phyloP scores from a whole-genome alignment of 1,284 basidiomycete genomes.

The Volvariella volvacea region DNA sequence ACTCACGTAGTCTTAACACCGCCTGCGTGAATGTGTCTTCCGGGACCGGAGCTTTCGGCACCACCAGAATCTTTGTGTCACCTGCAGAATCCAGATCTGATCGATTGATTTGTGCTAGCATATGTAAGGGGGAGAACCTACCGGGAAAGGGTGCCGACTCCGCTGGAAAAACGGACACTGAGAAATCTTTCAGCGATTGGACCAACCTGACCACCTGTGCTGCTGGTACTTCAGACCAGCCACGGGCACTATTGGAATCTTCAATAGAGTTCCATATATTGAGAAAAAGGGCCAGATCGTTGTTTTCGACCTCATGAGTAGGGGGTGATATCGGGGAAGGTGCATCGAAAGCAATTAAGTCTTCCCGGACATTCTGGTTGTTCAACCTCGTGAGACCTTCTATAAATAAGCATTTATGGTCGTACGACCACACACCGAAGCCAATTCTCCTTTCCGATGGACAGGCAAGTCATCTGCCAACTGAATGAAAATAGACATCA shows the following conservation, averaged over 20 bases:
- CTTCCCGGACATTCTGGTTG: conserved; percentile 35
- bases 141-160: conserved; percentile 57
- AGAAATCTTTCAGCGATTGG: conserved; percentile 37
- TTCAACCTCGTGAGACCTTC: conserved; percentile 1
- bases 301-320: conserved; percentile 11
- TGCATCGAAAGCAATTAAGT: conserved; percentile 66
- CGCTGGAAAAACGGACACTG: conserved; percentile 41
- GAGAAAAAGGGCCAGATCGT: conserved; percentile 34
- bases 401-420: conserved; percentile 8
- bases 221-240: conserved; percentile 57
- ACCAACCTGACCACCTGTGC: conserved; percentile 45
- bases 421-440: conserved; percentile 1
- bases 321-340: conserved; percentile 48
- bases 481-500: too few relatives aligned
- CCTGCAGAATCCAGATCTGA: conserved; percentile 29
- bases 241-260: conserved; percentile 39
- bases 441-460: too few relatives aligned
- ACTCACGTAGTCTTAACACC: conserved; percentile 52
- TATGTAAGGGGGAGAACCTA: conserved; percentile 15
- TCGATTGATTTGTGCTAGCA: conserved; percentile 7
- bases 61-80: conserved; percentile 55
- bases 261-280: conserved; percentile 46
- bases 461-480: too few relatives aligned
- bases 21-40: conserved; percentile 12
- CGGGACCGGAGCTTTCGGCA: conserved; percentile 13